phyloP scores from a whole-genome alignment of 768 basidiomycete genomes.

The Termitomyces sp. region DNA sequence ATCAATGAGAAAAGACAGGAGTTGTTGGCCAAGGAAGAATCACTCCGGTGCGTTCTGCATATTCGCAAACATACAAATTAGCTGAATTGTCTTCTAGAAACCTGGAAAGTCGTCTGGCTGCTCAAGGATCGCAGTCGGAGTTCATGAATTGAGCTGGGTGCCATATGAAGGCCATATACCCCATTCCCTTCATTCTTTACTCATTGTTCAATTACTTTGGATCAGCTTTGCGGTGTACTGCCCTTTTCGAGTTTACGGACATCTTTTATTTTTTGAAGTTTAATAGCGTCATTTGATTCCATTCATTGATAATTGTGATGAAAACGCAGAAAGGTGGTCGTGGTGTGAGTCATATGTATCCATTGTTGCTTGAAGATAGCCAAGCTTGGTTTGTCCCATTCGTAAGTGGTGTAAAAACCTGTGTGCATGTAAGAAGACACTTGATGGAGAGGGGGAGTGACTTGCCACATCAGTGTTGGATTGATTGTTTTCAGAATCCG shows the following conservation, averaged over 20 bases:
- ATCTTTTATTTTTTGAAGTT: constrained; percentile 11
- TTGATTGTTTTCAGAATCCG: constrained; percentile 17
- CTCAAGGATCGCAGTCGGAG: constrained; percentile 78
- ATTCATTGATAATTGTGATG: background rate
- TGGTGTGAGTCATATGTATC: constrained; percentile 7
- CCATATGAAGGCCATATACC: constrained; percentile 14
- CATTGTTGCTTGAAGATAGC: background rate
- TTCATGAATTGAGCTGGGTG: constrained; percentile 54
- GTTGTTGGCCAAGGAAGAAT: constrained; percentile 92
- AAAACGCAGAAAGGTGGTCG: background rate
- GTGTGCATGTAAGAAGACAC: background rate
- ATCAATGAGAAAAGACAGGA: constrained; percentile 98
- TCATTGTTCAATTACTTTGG: constrained; percentile 21
- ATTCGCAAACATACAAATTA: background rate
- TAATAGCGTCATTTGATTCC: constrained; percentile 4
- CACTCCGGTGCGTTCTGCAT: constrained; percentile 56
- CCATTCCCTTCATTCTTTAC: constrained; percentile 14
- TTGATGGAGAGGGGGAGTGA: constrained; percentile 10
- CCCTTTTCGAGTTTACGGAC: constrained; percentile 22
- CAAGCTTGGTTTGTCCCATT: background rate
- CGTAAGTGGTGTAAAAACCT: background rate
- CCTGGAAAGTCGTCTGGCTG: constrained; percentile 85
- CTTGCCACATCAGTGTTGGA: constrained; percentile 11
- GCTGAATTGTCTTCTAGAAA: constrained; percentile 44
- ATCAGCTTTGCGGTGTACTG: constrained; percentile 22